Evolutionary conservation across 306 rosid species (phyloP), one percentile per base, ranked within the genome.

Genomic region (Vigna radiata): DNA sequence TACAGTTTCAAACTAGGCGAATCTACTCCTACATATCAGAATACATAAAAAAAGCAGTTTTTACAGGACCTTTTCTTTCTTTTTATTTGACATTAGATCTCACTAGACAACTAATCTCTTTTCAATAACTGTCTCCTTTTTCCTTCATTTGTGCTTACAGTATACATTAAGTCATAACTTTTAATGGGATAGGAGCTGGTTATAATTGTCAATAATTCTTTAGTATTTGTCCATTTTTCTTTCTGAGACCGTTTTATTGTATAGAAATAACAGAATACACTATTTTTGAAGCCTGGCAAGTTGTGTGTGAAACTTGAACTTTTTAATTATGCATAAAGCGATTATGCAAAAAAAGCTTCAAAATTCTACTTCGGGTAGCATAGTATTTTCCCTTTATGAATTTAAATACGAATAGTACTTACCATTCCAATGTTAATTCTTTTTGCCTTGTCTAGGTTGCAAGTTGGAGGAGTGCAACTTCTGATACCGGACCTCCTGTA

Each of bases 401-500:
- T 47, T 36, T 7, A 19, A 68, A 8, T 69, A 9, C 52, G 29
- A 58, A 50, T 18, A 27, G 5, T 29, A 69, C 77, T 18, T 53
- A 37, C 29, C 44, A 8, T n/a, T 68, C 44, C 8, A 16, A 44
- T 61, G 16, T 67, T 75, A 70, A 68, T 58, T 49, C 60, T 49
- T 72, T 67, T 56, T 77, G 55, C 43, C 47, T 8, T 80, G 55
- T 82, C 44, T 81, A 95, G 97, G 97, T 92, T 58, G 89, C 97
- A 74, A 86, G 91, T 77, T 95, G 98, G 98, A 91, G 89, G 86
- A 89, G 99, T 84, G 81, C 87, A 3, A 83, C 89, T 68, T 81
- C 97, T 63, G 97, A 90, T 77, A 92, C 82, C 54, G 97, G 93
- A 68, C 94, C 99, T 69, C 97, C 99, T 1, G 97, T 90, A 70